A percentile compares a stretch with the other conserved stretches of the same genome.
Evolutionary conservation across 208 protist genomes (phyloP).

Genomic region (Angomonas ambiguus): DNA sequence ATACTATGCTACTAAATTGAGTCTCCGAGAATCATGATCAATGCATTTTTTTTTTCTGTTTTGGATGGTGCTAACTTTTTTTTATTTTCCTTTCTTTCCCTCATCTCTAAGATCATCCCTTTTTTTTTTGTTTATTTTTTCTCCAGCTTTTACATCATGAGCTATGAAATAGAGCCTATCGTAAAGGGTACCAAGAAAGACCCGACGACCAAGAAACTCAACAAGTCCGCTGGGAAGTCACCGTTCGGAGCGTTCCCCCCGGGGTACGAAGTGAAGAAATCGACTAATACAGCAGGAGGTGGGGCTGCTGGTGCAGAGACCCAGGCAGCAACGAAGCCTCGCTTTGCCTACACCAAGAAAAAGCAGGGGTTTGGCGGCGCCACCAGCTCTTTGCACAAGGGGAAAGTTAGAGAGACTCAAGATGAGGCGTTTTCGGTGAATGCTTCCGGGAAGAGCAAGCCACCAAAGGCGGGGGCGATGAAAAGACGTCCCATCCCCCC

Average conservation of each 20-base stretch:
- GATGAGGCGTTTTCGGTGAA: conserved; percentile 77
- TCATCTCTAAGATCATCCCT: neutral
- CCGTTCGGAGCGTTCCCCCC: conserved; percentile 83
- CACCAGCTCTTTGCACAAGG: conserved; percentile 84
- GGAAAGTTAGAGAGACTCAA: conserved; percentile 47
- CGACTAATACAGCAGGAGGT: conserved; percentile 14
- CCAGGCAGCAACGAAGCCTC: conserved; percentile 16
- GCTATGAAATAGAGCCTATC: conserved; percentile 89
- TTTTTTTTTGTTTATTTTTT: conserved; percentile 13
- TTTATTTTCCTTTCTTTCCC: conserved; percentile 3
- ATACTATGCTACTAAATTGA: neutral
- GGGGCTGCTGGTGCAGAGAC: conserved; percentile 9
- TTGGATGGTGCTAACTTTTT: conserved; percentile 13
- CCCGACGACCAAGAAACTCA: conserved; percentile 62
- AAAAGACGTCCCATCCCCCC: conserved; percentile 70
- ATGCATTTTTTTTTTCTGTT: conserved; percentile 5
- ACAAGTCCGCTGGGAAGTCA: conserved; percentile 73
- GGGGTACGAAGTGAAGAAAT: conserved; percentile 40
- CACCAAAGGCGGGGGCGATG: conserved; percentile 87
- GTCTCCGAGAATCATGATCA: neutral
- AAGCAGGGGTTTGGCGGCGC: conserved; percentile 81
- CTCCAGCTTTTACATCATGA: conserved; percentile 28
- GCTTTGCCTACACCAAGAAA: conserved; percentile 70
- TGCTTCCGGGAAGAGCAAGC: conserved; percentile 70
- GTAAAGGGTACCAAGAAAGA: conserved; percentile 87